These are phyloP conservation scores for Stephania japonica DNA, from an alignment of 164 flowering plant genomes.

Conservation along the genomic window DNA sequence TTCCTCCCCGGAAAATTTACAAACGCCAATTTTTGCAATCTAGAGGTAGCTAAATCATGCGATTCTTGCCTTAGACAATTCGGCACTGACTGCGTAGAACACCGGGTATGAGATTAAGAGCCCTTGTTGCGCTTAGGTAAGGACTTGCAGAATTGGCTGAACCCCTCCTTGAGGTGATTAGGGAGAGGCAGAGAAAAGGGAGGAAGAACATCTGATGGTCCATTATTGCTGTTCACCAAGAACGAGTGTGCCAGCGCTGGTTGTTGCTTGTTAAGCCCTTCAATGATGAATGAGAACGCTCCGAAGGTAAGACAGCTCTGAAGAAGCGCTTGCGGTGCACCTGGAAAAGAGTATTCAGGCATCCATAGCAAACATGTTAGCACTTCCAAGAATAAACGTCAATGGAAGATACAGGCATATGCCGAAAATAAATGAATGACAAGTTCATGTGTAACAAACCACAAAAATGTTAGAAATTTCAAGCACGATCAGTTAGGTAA, in stretches of 20 bases:
- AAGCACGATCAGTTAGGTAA: no score
- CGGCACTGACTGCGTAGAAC: background rate
- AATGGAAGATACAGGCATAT: background rate
- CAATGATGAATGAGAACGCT: conserved; percentile 67
- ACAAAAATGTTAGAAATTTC: no score
- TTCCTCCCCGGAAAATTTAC: background rate
- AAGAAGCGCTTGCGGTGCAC: conserved; percentile 76
- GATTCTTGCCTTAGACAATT: background rate
- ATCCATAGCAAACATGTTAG: background rate
- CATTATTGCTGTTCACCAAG: conserved; percentile 11
- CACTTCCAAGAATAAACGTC: background rate
- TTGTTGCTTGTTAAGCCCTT: conserved; percentile 71
- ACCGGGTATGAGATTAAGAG: conserved; percentile 15
- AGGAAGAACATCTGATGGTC: conserved; percentile 21
- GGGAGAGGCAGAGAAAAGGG: conserved; percentile 69
- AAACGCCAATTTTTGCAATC: background rate
- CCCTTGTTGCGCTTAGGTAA: conserved; percentile 29
- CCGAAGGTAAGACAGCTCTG: conserved; percentile 87
- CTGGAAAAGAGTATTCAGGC: conserved; percentile 27
- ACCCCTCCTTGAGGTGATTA: conserved; percentile 51
- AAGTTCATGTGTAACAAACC: background rate
- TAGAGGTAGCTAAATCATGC: background rate
- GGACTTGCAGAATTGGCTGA: conserved; percentile 49
- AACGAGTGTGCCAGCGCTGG: conserved; percentile 61
- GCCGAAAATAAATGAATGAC: background rate